These are phyloP conservation scores for Oryza meridionalis DNA, from an alignment of 176 grass and related monocot species.

Conservation along the genomic window DNA sequence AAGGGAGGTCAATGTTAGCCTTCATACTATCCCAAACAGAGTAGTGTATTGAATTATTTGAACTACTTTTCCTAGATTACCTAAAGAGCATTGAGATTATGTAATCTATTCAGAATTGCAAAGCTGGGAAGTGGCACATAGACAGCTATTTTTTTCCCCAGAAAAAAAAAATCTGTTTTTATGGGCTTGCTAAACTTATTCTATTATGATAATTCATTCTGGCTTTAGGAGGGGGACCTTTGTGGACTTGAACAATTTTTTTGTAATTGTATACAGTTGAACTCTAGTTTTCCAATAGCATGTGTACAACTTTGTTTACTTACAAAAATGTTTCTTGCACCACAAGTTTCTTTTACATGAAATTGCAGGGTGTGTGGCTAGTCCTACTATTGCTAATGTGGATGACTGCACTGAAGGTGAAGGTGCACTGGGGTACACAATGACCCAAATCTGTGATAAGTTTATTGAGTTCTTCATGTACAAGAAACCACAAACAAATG, in stretches of 20 bases:
- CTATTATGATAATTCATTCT: not conserved
- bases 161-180: not conserved
- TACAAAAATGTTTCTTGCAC: slow-evolving; percentile 3
- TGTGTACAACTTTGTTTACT: not conserved
- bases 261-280: not conserved
- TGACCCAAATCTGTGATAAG: slow-evolving; percentile 84
- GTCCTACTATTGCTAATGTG: slow-evolving; percentile 27
- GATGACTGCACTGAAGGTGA: slow-evolving; percentile 52
- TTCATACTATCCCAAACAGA: not conserved
- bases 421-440: slow-evolving; percentile 79
- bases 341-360: slow-evolving; percentile 1
- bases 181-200: not conserved
- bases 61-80: slow-evolving; percentile 18
- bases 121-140: not conserved
- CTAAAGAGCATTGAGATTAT: not conserved
- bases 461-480: slow-evolving; percentile 90
- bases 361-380: slow-evolving; percentile 44
- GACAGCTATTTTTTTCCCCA: not conserved
- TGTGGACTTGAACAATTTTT: not conserved
- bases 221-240: not conserved
- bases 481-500: slow-evolving; percentile 80
- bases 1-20: not conserved
- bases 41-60: not conserved
- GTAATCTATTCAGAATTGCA: not conserved
- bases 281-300: not conserved